Base-by-base conservation (phyloP, 768 basidiomycete species). In the Naematelia encephala region DNA sequence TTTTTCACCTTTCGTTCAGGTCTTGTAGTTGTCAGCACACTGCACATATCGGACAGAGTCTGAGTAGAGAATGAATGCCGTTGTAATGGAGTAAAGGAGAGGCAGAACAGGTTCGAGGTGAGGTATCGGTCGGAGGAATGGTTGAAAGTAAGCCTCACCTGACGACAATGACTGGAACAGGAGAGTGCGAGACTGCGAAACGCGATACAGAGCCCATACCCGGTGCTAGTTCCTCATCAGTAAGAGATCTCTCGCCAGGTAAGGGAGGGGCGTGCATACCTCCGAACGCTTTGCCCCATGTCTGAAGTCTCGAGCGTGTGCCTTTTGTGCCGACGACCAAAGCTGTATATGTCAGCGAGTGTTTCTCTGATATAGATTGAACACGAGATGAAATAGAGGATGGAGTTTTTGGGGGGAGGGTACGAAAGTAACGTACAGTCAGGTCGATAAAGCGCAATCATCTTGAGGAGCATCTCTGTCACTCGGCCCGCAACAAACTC, bases 81-180 rank as follows among this genome's bases (percentile, higher is more conserved):
- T 5, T 19, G 21, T 12, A 48, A 21, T 21, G 5, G 46, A 11
- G 46, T 23, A 42, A 34, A 50, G 43, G 8, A 30, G 51, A 34
- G 27, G 46, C 12, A 21, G 34, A 21, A 28, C 13, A 44, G n/a
- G 13, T 19, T 48, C 11, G 2, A 22, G 56, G 25, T 30, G 13
- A 10, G 30, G 29, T 23, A 3, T 52, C 8, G 26, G 3, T 48
- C 14, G 21, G 23, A 16, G 34, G 34, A 8, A 39, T 12, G 46
- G 23, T 11, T 13, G 14, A 19, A 2, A 48, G 5, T 11, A 48
- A 14, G 27, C 25, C 78, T 16, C 68, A 77, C 54, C 91, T 83
- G 43, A 98, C 92, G 52, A 98, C 94, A 62, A 98, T 91, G 66
- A 96, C 89, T 1, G 94, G 94, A 0, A 99, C 91, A 1, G 94